phyloP scores from a whole-genome alignment of 805 yeast genomes.

The Blastobotrys peoriensis region DNA sequence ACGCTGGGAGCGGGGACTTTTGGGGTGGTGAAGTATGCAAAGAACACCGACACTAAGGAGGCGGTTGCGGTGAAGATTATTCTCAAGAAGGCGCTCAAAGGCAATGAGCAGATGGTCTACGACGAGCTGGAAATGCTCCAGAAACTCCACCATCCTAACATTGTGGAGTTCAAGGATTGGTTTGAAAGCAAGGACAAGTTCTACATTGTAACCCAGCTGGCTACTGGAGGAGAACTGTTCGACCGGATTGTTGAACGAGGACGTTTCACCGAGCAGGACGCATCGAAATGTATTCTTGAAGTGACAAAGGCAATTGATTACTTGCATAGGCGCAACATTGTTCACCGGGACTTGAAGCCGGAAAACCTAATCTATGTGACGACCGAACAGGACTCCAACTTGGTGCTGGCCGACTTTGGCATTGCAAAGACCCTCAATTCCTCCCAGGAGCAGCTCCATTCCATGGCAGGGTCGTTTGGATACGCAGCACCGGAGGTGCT shows the following conservation, averaged over 20 bases:
- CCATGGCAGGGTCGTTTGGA: conserved; percentile 89
- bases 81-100: conserved; percentile 74
- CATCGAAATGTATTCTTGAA: conserved; percentile 67
- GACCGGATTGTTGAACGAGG: conserved; percentile 80
- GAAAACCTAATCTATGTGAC: conserved; percentile 78
- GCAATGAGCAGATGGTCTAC: conserved; percentile 67
- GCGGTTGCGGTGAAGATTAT: conserved; percentile 89
- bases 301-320: conserved; percentile 73
- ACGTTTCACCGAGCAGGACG: conserved; percentile 83
- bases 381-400: conserved; percentile 54
- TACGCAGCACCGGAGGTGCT: conserved; percentile 97
- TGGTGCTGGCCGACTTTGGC: conserved; percentile 94
- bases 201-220: conserved; percentile 88
- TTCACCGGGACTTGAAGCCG: conserved; percentile 92
- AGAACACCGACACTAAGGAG: conserved; percentile 44
- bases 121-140: conserved; percentile 72
- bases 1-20: conserved; percentile 94
- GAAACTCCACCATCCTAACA: conserved; percentile 71
- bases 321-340: conserved; percentile 69
- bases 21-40: conserved; percentile 84
- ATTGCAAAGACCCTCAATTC: conserved; percentile 72
- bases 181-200: conserved; percentile 89
- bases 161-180: conserved; percentile 88
- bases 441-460: conserved; percentile 54
- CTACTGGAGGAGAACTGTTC: conserved; percentile 93